Percentiles rank a stretch among this genome's conserved stretches.
phyloP scores from a whole-genome alignment of 1,284 basidiomycete genomes.

The Serendipita sp. region DNA sequence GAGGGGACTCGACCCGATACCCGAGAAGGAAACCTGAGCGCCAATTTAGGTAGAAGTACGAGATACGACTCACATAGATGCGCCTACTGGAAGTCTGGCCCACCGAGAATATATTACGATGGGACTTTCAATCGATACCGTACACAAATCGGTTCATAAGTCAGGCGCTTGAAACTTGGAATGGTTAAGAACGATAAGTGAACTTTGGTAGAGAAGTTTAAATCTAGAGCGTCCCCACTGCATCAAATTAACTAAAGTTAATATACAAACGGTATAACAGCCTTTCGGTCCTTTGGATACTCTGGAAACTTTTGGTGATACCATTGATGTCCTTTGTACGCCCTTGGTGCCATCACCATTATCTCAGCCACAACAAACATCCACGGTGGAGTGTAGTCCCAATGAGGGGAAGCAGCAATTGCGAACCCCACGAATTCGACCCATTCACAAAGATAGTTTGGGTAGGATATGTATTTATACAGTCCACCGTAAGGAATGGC shows the following conservation, averaged over 20 bases:
- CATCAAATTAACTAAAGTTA: background rate
- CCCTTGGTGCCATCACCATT: slow-evolving; percentile 62
- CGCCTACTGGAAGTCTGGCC: too few relatives aligned
- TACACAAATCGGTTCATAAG: too few relatives aligned
- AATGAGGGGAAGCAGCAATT: slow-evolving; percentile 36
- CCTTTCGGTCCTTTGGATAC: slow-evolving; percentile 52
- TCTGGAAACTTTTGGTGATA: slow-evolving; percentile 57
- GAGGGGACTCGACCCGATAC: background rate
- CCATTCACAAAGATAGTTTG: slow-evolving; percentile 91
- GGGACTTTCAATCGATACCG: too few relatives aligned
- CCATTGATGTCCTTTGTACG: slow-evolving; percentile 69
- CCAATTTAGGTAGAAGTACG: background rate
- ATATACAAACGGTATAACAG: slow-evolving; percentile 45
- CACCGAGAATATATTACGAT: too few relatives aligned
- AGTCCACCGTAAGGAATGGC: slow-evolving; percentile 71
- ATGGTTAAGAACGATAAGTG: too few relatives aligned
- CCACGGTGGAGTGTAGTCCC: slow-evolving; percentile 44
- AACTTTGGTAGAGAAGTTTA: too few relatives aligned
- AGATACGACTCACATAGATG: too few relatives aligned
- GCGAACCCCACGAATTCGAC: slow-evolving; percentile 74
- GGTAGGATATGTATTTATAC: slow-evolving; percentile 72
- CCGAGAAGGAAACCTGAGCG: background rate
- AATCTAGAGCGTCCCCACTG: too few relatives aligned
- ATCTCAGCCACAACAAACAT: slow-evolving; percentile 63
- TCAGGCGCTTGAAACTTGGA: too few relatives aligned